Evolutionary conservation across 495 filamentous ascomycete genomes (phyloP).

Genomic region (Tuber brumale): DNA sequence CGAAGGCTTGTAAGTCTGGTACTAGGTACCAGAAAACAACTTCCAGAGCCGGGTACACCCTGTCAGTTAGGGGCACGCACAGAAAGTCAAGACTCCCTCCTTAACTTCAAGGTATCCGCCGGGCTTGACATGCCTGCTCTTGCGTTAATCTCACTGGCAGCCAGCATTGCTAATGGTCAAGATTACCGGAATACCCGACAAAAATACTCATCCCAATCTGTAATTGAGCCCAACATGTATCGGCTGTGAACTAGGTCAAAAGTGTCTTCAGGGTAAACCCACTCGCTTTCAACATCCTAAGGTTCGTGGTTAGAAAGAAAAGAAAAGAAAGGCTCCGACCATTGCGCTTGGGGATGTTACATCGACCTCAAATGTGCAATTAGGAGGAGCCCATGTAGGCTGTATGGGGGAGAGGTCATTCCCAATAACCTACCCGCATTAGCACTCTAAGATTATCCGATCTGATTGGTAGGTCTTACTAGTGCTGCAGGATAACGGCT

Average conservation of each 20-base stretch:
- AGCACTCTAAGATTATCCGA: not conserved
- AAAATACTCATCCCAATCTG: not conserved
- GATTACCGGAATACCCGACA: not conserved
- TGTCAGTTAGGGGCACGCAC: not conserved
- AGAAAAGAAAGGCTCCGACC: not conserved
- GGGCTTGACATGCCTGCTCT: slow-evolving; percentile 44
- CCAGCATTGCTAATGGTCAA: not conserved
- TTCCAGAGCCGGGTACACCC: not conserved
- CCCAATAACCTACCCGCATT: slow-evolving; percentile 6
- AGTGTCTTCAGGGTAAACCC: slow-evolving; percentile 47
- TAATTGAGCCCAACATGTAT: not conserved
- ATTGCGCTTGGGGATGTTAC: not conserved
- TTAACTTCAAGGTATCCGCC: slow-evolving; percentile 50
- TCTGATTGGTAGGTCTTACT: not conserved
- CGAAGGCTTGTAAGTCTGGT: not conserved
- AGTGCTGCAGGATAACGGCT: not conserved
- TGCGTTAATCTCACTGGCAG: not conserved
- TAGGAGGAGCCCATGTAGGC: slow-evolving; percentile 19
- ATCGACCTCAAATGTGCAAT: slow-evolving; percentile 12
- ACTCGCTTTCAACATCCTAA: slow-evolving; percentile 48
- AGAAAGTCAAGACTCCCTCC: slow-evolving; percentile 15
- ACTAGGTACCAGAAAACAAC: not conserved
- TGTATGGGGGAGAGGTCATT: slow-evolving; percentile 21
- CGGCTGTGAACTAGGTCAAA: slow-evolving; percentile 54
- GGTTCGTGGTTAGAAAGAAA: not conserved